Evolutionary conservation across 2,329 filamentous ascomycete species (phyloP), one percentile per base, ranked within the genome.

Genomic region (Penicillium sp.): DNA sequence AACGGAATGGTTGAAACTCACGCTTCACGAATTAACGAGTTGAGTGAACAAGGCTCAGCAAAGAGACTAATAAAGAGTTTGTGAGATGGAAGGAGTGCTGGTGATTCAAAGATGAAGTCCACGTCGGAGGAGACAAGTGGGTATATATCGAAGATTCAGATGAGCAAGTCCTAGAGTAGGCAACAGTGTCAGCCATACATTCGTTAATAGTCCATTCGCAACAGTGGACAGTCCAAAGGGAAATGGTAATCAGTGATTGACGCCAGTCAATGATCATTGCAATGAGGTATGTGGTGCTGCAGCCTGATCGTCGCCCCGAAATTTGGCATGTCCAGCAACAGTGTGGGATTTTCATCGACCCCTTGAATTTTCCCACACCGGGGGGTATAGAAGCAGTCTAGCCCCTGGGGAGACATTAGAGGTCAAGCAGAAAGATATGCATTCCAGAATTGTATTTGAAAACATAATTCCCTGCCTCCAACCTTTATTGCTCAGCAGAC

Each of bases 1-100:
- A 66, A 51, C 61, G 63, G 65, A 69, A 67, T 65, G 22, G 12
- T 43, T 48, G 58, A 53, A 61, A 75, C 73, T 60, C 69, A 73
- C 70, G 69, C 61, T 67, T 68, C 64, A 65, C 62, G 61, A 64
- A 62, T 61, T 64, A 67, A 67, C 58, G 63, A 66, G 57, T 66
- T 59, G 57, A 55, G 53, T 40, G 55, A 61, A 61, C 57, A 62
- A 61, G 61, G 61, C 55, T 58, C 65, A 64, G 66, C 64, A 50
- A 66, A 61, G 61, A 65, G 50, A 50, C 56, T 58, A 56, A 57
- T 31, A 50, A 50, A 40, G 60, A 62, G 59, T 17, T 50, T 50
- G 60, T 56, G 59, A 45, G 46, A 53, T 44, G 42, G n/a, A 53
- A 55, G 41, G 58, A 56, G 55, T 52, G 55, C 63, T 65, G 60